phyloP scores from a whole-genome alignment of 2,329 filamentous ascomycete genomes.

The Colletotrichum higginsianum region DNA sequence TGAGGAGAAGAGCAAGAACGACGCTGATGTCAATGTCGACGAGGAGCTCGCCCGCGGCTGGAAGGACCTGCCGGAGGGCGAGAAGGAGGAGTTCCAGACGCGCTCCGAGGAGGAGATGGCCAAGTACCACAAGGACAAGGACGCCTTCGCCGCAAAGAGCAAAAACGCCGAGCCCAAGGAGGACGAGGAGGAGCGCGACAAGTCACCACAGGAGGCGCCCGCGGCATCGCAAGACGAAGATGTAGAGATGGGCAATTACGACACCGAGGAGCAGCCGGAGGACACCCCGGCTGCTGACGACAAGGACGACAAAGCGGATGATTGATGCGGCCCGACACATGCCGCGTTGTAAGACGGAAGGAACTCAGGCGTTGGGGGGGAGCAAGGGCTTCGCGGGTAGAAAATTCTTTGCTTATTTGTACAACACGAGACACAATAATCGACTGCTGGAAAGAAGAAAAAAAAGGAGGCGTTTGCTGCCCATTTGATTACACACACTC shows the following conservation, averaged over 20 bases:
- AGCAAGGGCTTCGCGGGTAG: conserved; percentile 21
- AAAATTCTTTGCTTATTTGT: conserved; percentile 30
- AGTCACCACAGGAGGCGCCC: conserved; percentile 41
- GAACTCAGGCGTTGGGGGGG: conserved; percentile 31
- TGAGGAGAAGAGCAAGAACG: conserved; percentile 61
- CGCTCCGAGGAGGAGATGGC: conserved; percentile 57
- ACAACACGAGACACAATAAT: conserved; percentile 35
- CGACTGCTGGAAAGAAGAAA: neutral
- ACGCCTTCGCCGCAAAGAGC: conserved; percentile 44
- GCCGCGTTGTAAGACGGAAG: neutral
- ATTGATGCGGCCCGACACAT: conserved; percentile 16
- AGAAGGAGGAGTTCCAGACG: conserved; percentile 65
- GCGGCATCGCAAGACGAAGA: conserved; percentile 61
- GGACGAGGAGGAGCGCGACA: conserved; percentile 44
- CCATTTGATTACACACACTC: neutral
- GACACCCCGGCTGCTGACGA: conserved; percentile 39
- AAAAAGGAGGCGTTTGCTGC: conserved; percentile 3
- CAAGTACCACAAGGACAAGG: conserved; percentile 61
- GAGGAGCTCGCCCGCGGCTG: conserved; percentile 69
- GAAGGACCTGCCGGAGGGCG: conserved; percentile 66
- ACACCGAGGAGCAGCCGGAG: conserved; percentile 56
- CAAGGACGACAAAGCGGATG: conserved; percentile 38
- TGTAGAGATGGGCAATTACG: conserved; percentile 64
- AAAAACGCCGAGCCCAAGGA: conserved; percentile 46
- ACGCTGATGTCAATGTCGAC: conserved; percentile 59